Base-by-base conservation (phyloP, 1,139 yeast species). In the Diutina pseudorugosa region DNA sequence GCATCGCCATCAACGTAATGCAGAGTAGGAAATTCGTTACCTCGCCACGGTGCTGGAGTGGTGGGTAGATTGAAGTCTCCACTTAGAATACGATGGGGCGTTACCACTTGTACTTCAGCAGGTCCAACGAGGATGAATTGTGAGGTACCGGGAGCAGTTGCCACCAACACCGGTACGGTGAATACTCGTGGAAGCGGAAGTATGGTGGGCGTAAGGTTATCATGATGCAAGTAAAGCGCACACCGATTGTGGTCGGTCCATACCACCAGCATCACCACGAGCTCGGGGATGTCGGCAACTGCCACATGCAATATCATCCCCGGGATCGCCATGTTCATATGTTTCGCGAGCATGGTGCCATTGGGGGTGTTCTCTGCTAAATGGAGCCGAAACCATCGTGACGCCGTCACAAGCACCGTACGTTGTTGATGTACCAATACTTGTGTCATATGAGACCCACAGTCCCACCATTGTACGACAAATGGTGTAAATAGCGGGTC, bases 401-500 rank as follows among this genome's bases (percentile, higher is more conserved):
- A 14, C n/a, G 36, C 40, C 25, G 23, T 25, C 12, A 18, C 21
- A 41, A 43, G 23, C 27, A 43, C 33, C 11, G 25, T 14, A 12
- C 33, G 30, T n/a, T 12, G 30, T 6, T 20, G 23, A 23, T 43
- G 47, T 3, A 23, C 16, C 8, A 14, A 16, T 4, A 43, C 33
- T 21, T n/a, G 25, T 19, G 14, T 43, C 33, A 23, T 23, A 23
- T 23, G 30, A 4, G 23, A 21, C 7, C 33, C 47, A n/a, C 19
- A 27, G 11, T 45, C 23, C 49, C 49, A 45, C 49, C 49, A 45
- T 27, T 45, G 49, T 5, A 25, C 40, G n/a, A 45, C 40, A 45
- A 45, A 45, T 16, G 49, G 49, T 8, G 27, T 45, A 19, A 45
- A 45, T 25, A 45, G n/a, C 14, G 21, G 18, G 21, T 43, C 33